Percentiles rank a stretch among this genome's conserved stretches.
phyloP scores from a whole-genome alignment of 768 basidiomycete species.

The Tricholoma matsutake region DNA sequence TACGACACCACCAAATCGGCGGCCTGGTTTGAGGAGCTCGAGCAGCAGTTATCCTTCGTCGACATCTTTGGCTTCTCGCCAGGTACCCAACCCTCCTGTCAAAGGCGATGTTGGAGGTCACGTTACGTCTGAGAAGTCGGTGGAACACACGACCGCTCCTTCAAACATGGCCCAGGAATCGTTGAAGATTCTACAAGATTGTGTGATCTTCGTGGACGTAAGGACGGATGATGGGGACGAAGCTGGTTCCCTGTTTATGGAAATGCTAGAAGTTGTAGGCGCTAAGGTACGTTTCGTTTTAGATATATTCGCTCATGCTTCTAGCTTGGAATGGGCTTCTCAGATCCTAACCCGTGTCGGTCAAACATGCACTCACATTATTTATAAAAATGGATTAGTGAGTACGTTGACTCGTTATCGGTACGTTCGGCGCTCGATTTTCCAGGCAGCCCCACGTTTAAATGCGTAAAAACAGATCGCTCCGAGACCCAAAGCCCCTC shows the following conservation, averaged over 20 bases:
- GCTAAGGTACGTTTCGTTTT: constrained; percentile 54
- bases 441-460: neutral
- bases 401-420: constrained; percentile 73
- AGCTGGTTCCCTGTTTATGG: constrained; percentile 75
- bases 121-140: constrained; percentile 17
- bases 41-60: constrained; percentile 33
- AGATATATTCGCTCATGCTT: neutral
- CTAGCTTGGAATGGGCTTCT: neutral
- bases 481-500: constrained; percentile 65
- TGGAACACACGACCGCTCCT: constrained; percentile 11
- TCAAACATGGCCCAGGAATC: constrained; percentile 27
- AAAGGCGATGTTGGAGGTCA: constrained; percentile 18
- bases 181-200: constrained; percentile 63
- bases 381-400: constrained; percentile 79
- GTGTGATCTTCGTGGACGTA: constrained; percentile 85
- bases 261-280: constrained; percentile 78
- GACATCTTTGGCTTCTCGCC: constrained; percentile 3
- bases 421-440: constrained; percentile 31
- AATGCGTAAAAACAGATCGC: constrained; percentile 35
- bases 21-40: constrained; percentile 34
- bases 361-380: constrained; percentile 76
- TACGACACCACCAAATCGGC: constrained; percentile 36
- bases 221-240: constrained; percentile 82
- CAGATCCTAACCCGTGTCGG: constrained; percentile 66
- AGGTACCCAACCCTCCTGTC: constrained; percentile 4